Base-by-base conservation (phyloP, 208 protist genomes). In the Leishmania major region DNA sequence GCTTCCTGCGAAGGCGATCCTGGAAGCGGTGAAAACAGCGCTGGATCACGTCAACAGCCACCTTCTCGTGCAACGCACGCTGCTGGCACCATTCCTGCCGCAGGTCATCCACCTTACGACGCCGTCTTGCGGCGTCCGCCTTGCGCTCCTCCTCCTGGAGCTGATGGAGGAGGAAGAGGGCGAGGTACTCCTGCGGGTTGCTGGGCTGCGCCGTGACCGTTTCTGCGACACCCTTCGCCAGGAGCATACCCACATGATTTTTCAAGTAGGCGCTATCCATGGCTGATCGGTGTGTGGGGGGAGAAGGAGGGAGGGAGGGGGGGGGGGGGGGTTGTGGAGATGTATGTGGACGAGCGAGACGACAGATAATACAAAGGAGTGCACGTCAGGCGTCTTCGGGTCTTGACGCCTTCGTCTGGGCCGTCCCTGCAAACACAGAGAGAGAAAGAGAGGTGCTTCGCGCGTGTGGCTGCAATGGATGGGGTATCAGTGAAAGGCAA, bases 181-280 rank as follows among this genome's bases (percentile, higher is more conserved):
- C 94, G 49, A 98, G 89, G 83, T 96, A 98, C 89, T 98, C 96
- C 85, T 96, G 92, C 37, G 96, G 96, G 85, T 98, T 96, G 62
- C 84, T 90, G 28, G 96, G 94, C 84, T 94, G 92, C 15, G 94
- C 96, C 10, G 95, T 87, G 28, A 97, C 92, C 22, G 94, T 97
- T 76, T 97, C 93, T 3, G 96, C 96, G 3, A 98, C 83, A n/a
- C 92, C 96, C 84, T 96, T 97, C 49, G 94, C 94, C 45, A 98
- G 88, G 49, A 98, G 87, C 22, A 90, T 85, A 15, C 96, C 94
- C 25, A 97, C 90, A 57, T 82, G 88, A 77, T 89, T 90, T 86
- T 97, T 97, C 57, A 98, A 85, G 79, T 97, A 98, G 17, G 92
- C 91, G 79, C 88, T 97, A 79, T 98, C 94, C 88, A 95, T 95